Base-by-base conservation (phyloP, 2,329 filamentous ascomycete genomes). In the Colletotrichum sp. region DNA sequence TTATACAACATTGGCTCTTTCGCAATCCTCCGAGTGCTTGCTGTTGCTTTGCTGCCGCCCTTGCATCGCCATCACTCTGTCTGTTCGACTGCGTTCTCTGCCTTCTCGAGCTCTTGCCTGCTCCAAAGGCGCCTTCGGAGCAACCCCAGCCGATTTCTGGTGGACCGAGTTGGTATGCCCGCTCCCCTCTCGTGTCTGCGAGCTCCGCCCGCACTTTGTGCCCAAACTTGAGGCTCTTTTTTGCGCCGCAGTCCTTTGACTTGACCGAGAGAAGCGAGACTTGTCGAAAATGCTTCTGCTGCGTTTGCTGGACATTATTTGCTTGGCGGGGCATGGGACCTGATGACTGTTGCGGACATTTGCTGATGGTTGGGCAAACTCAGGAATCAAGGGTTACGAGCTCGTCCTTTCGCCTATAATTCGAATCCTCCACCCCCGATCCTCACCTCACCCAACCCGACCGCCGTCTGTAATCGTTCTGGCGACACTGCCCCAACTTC, bases 161-260 rank as follows among this genome's bases (percentile, higher is more conserved):
- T 76, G 71, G 74, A 63, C 66, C 74, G 66, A 76, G 71, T 76
- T 76, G 55, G 74, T 76, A 76, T 75, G 66, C 74, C 74, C 72
- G 74, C 71, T 76, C 71, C 65, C 74, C 60, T 76, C 74, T 65
- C 32, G 25, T 28, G 44, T 44, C 59, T 25, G 57, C 64, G 48
- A 76, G 74, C 25, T 60, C 71, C 70, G 64, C 64, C 59, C 70
- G 39, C 32, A 39, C 59, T 28, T 32, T 32, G 30, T 32, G 59
- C 59, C 34, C 59, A 13, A 19, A 69, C 59, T 48, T 48, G 48
- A 72, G 70, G 30, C 59, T 69, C 48, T 19, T 48, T 48, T 48
- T 60, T 65, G 64, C 60, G 64, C 70, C 44, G 64, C 32, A 36
- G 34, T 44, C 64, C 65, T 30, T 68, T 63, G 68, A 44, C 30